These are phyloP conservation scores for Irpex sp. DNA, from an alignment of 1,284 basidiomycete species.

Conservation along the genomic window DNA sequence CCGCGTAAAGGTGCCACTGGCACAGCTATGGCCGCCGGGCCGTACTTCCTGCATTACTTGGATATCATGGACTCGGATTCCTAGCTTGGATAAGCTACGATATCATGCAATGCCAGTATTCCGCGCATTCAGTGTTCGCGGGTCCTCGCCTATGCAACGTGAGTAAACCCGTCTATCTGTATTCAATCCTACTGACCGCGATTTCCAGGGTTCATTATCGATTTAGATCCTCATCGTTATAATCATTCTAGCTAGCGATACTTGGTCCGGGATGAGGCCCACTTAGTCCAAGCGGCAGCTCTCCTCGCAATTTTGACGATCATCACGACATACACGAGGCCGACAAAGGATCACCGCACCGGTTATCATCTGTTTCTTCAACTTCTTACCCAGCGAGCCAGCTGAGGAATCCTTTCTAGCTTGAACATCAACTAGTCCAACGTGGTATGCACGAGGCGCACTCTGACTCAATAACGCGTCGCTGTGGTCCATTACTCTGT, in stretches of 20 bases:
- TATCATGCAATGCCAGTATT: too few relatives aligned
- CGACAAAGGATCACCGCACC: not conserved
- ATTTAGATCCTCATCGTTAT: not conserved
- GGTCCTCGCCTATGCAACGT: not conserved
- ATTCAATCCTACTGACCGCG: not conserved
- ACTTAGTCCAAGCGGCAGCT: not conserved
- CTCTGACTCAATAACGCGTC: not conserved
- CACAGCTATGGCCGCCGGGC: too few relatives aligned
- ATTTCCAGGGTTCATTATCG: not conserved
- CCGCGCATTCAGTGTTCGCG: too few relatives aligned
- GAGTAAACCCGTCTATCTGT: not conserved
- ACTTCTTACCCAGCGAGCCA: not conserved
- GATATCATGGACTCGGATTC: too few relatives aligned
- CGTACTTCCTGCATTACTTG: too few relatives aligned
- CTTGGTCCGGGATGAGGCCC: too few relatives aligned
- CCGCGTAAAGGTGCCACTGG: too few relatives aligned
- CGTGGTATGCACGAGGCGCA: not conserved
- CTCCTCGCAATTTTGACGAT: not conserved
- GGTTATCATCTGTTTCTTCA: not conserved
- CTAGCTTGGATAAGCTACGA: too few relatives aligned
- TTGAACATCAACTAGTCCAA: not conserved
- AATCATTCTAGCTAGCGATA: not conserved
- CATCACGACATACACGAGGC: not conserved
- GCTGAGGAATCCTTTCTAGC: not conserved
- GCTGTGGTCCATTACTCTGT: not conserved